Conservation (phyloP, 2,329 filamentous ascomycete genomes). For the Juglanconis oblonga region DNA sequence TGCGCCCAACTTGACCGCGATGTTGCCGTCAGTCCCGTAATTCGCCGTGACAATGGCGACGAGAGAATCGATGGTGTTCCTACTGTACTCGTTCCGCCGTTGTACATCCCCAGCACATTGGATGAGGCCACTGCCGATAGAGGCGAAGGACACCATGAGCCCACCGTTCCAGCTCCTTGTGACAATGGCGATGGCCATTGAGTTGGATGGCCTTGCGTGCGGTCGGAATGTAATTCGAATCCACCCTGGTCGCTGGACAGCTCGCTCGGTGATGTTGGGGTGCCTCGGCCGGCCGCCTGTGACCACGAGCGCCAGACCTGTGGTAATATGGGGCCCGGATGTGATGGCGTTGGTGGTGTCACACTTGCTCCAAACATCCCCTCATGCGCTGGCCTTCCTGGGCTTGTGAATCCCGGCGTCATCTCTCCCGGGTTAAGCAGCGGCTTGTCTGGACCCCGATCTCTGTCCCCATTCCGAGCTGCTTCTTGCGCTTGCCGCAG, state of each 20-base stretch:
- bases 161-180: constrained; percentile 2
- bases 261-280: constrained; percentile 5
- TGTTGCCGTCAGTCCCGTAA: not conserved
- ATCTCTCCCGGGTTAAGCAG: constrained; percentile 5
- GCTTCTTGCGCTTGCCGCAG: constrained; percentile 7
- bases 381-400: not conserved
- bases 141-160: constrained; percentile 11
- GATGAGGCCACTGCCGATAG: constrained; percentile 1
- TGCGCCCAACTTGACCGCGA: constrained; percentile 9
- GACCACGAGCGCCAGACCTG: constrained; percentile 1
- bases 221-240: not conserved
- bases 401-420: not conserved
- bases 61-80: not conserved
- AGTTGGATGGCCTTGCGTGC: not conserved
- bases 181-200: constrained; percentile 9
- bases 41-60: constrained; percentile 3
- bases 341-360: not conserved
- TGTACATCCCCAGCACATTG: constrained; percentile 1
- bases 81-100: not conserved
- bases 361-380: constrained; percentile 3
- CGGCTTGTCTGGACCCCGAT: constrained; percentile 1
- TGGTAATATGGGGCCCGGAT: not conserved
- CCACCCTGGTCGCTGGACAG: not conserved
- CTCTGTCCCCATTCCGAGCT: not conserved
- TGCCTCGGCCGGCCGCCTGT: not conserved